phyloP scores from a whole-genome alignment of 768 basidiomycete genomes.

The Russula dissimulans region DNA sequence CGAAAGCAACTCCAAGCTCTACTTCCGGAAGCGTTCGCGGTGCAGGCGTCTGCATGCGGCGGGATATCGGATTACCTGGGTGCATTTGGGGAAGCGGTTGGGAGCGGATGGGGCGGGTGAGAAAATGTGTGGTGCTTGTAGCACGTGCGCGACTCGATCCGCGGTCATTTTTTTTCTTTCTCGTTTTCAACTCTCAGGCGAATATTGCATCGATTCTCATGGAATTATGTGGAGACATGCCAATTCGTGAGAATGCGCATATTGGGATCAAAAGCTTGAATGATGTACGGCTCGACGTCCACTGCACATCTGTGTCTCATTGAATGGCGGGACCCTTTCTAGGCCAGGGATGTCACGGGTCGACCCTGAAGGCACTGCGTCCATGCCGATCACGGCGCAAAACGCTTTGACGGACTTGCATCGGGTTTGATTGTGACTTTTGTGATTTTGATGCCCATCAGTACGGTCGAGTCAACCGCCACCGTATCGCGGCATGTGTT shows the following conservation, averaged over 20 bases:
- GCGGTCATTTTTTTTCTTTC: too few relatives aligned
- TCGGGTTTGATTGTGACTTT: slow-evolving; percentile 3
- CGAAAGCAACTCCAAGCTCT: slow-evolving; percentile 35
- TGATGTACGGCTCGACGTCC: too few relatives aligned
- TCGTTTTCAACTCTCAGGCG: too few relatives aligned
- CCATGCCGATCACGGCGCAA: neutral
- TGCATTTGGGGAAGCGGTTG: neutral
- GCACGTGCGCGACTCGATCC: too few relatives aligned
- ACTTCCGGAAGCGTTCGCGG: slow-evolving; percentile 48
- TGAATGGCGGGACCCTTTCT: neutral
- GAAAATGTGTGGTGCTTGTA: neutral
- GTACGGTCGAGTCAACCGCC: neutral
- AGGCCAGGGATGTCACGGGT: neutral
- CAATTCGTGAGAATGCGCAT: too few relatives aligned
- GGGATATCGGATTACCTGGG: slow-evolving; percentile 17
- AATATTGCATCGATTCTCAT: too few relatives aligned
- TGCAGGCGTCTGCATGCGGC: slow-evolving; percentile 47
- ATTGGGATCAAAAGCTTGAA: too few relatives aligned
- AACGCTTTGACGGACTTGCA: neutral
- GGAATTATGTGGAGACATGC: too few relatives aligned
- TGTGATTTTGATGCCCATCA: slow-evolving; percentile 9
- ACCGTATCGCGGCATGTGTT: neutral
- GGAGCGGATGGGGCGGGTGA: neutral
- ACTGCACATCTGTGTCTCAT: neutral
- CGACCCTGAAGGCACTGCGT: neutral